These are phyloP conservation scores for Novymonas esmeraldas DNA, from an alignment of 208 protist genomes.

Conservation along the genomic window DNA sequence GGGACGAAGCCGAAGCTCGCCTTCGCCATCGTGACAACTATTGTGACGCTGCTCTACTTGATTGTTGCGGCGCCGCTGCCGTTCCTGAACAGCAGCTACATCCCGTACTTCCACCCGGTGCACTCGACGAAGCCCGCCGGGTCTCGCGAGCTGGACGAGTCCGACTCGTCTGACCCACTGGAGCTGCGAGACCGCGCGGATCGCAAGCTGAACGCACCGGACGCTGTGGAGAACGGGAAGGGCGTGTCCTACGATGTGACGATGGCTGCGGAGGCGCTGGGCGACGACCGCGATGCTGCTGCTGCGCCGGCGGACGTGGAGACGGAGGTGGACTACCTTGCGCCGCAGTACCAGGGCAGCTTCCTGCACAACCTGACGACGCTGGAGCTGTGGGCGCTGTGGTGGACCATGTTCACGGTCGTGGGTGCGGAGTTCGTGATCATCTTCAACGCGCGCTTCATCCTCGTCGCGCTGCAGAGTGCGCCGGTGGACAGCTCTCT, in stretches of 20 bases:
- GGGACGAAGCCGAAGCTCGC: conserved; percentile 14
- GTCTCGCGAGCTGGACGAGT: background rate
- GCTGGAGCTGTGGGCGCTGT: conserved; percentile 52
- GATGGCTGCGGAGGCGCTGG: conserved; percentile 32
- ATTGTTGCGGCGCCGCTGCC: conserved; percentile 30
- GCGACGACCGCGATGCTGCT: background rate
- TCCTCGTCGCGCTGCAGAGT: conserved; percentile 49
- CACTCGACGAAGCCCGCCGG: background rate
- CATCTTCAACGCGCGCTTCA: conserved; percentile 59
- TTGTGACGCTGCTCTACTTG: conserved; percentile 24
- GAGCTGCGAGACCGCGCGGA: too few relatives aligned
- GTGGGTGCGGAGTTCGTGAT: conserved; percentile 50
- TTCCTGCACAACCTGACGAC: conserved; percentile 52
- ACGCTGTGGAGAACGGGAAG: conserved; percentile 13
- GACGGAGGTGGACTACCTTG: conserved; percentile 60
- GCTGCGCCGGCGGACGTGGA: conserved; percentile 4
- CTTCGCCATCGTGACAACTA: conserved; percentile 47
- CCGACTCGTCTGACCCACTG: background rate
- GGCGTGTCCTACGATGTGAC: conserved; percentile 9
- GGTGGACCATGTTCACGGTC: conserved; percentile 51
- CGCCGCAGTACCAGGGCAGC: conserved; percentile 56
- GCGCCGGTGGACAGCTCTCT: conserved; percentile 33
- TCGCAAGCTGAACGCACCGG: conserved; percentile 1
- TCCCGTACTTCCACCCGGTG: conserved; percentile 1
- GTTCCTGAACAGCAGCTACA: conserved; percentile 40